These are phyloP conservation scores for Eucalyptus melliodora DNA, from an alignment of 345 rosid species.

Conservation along the genomic window DNA sequence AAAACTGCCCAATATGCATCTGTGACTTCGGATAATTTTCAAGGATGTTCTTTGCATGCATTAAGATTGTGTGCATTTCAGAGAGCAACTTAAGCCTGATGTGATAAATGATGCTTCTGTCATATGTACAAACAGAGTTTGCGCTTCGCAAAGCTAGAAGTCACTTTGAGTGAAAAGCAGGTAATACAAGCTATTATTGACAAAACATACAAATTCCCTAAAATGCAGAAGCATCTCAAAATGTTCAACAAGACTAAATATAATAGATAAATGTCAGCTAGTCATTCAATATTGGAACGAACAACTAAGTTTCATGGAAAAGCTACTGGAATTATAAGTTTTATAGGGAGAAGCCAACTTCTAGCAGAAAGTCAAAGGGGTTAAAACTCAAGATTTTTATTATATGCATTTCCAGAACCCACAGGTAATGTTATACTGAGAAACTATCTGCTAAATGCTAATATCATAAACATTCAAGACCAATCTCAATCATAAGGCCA, in stretches of 20 bases:
- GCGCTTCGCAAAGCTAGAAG: not conserved
- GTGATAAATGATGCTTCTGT: not conserved
- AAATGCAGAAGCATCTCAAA: not conserved
- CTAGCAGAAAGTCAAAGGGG: not conserved
- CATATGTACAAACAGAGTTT: not conserved
- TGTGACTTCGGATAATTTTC: not conserved
- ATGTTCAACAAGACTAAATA: not conserved
- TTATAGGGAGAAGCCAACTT: not conserved
- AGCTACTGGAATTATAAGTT: not conserved
- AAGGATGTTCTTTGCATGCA: not conserved
- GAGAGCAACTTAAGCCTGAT: not conserved
- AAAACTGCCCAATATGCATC: not conserved
- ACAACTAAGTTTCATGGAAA: not conserved
- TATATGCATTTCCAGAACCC: not conserved
- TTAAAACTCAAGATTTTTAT: not conserved
- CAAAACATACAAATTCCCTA: not conserved
- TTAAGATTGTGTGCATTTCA: not conserved
- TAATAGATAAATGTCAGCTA: not conserved
- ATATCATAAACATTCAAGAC: not conserved
- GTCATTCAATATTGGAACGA: not conserved
- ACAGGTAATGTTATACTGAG: not conserved
- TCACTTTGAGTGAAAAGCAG: not conserved
- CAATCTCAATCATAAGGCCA: not conserved
- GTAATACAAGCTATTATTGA: not conserved
- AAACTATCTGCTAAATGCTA: not conserved